Evolutionary conservation across 495 filamentous ascomycete genomes (phyloP), one percentile per base, ranked within the genome.

Genomic region (Alectoria sarmentosa): DNA sequence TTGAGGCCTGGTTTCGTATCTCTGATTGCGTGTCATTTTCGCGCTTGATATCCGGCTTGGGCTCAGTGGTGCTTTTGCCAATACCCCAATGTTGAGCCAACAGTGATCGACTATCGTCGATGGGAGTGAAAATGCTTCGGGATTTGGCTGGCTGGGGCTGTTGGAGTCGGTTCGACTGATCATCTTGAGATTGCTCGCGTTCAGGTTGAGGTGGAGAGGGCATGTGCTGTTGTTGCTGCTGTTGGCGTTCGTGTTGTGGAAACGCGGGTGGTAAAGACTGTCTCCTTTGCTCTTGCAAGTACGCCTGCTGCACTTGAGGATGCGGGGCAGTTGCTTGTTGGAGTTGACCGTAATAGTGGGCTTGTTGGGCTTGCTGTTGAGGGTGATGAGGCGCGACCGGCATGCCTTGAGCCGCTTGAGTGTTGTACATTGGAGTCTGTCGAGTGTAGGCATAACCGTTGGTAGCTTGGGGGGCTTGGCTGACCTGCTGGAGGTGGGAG

Each of bases 41-140:
- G n/a, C 19, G 66, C 60, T 75, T 79, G 63, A 71, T 79, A 60
- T 58, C 78, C 76, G 4, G 77, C 55, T 65, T 73, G 10, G 76
- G 72, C 49, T 86, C 83, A 39, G 69, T 73, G 42, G 72, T 85
- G 69, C 67, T 82, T 65, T 65, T 80, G 67, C 71, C 79, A 15
- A 74, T 78, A 48, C 89, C 90, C 72, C 94, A 89, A 75, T 96
- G 91, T 62, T 91, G 89, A 19, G 89, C 89, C 30, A 97, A 78
- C 66, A 96, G 86, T 9, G 94, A 97, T 55, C 90, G 84, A 64
- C 87, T 90, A 71, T 96, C 93, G 68, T 96, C 94, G 63, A 98
- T 96, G 3, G 94, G 94, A 1, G 94, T 98, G 70, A 96, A 98
- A 61, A 98, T 98, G 74, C 92, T 96, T 63, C 91, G 87, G 11